Evolutionary conservation across 2,329 filamentous ascomycete species (phyloP), one percentile per base, ranked within the genome.

Genomic region (Clarireedia paspali): DNA sequence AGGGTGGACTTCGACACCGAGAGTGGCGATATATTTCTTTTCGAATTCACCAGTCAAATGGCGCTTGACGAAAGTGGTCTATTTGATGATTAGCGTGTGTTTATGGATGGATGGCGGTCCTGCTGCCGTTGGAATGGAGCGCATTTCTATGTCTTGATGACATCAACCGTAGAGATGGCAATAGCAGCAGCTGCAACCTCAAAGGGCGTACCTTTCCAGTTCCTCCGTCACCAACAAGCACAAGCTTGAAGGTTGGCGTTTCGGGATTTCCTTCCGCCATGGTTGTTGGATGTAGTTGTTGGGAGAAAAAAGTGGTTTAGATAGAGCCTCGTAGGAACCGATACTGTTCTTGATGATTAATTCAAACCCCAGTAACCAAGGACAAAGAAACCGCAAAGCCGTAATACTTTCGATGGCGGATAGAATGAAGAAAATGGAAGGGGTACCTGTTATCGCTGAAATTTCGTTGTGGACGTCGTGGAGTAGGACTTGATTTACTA

Each of bases 1-100:
- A 74, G 94, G 94, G 82, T 99, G 94, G 66, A 99, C 94, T 77
- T 99, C 94, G 74, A 99, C 94, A 87, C 94, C 94, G 65, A 99
- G 89, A 59, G 94, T 99, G 70, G 94, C 94, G 76, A 99, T 97
- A 81, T 99, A 99, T 82, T 97, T 99, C 88, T 99, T 99, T 81
- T 99, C 94, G 74, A 99, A 99, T 76, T 99, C 94, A 75, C 94
- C 94, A 73, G 94, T 99, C 85, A 97, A 84, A 80, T 99, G 94
- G 73, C 94, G 94, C 88, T 99, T 99, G 83, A 99, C 94, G 77
- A 99, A 99, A 73, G 94, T 99, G 74, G 94, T 99, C 94, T 99
- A 72, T 65, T 26, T 24, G 49, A 40, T 46, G 55, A 52, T 67
- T 57, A 68, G 66, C 59, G 57, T 56, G 26, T 50, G 42, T 51